Base-by-base conservation (phyloP, 2,329 filamentous ascomycete species). In the Alternaria longipes region DNA sequence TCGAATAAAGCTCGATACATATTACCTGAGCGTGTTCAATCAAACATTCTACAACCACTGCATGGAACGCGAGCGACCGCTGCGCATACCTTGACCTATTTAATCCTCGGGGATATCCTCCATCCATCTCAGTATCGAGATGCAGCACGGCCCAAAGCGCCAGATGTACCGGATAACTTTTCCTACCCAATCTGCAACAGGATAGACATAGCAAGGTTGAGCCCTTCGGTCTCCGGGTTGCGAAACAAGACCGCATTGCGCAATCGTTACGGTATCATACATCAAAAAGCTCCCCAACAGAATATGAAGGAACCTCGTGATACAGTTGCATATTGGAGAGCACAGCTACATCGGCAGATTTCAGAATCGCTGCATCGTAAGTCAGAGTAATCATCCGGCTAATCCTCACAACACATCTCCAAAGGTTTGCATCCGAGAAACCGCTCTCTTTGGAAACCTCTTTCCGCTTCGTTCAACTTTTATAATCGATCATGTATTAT, bases 371-470 rank as follows among this genome's bases (percentile, higher is more conserved):
- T 45, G 24, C 40, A 24, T 3, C 16, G 12, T 24, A 42, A 24
- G 11, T 42, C 20, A 24, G 8, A 24, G 40, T 24, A 42, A 24
- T 16, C 40, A 16, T 42, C 20, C 3, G 20, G 40, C 40, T 42
- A 6, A 16, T 11, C 20, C 14, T 24, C 7, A 36, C 16, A 6
- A 4, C 18, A 8, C 20, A 20, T 24, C 3, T 3, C 8, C 6
- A 42, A 8, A 42, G 1, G 20, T 16, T 16, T 8, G 11, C 11
- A 16, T 24, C 3, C 7, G 2, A 42, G 6, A 24, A 8, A 24
- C 1, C 11, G 8, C 6, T 42, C 11, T 24, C 22, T 0, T 42
- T 9, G 5, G 0, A 24, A 16, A 0, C 1, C 20, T 16, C 12
- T 24, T 42, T n/a, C 4, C 8, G 8, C 42, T 24, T 50, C 46